Evolutionary conservation across 768 basidiomycete genomes (phyloP).

Genomic region (Megacollybia marginata): DNA sequence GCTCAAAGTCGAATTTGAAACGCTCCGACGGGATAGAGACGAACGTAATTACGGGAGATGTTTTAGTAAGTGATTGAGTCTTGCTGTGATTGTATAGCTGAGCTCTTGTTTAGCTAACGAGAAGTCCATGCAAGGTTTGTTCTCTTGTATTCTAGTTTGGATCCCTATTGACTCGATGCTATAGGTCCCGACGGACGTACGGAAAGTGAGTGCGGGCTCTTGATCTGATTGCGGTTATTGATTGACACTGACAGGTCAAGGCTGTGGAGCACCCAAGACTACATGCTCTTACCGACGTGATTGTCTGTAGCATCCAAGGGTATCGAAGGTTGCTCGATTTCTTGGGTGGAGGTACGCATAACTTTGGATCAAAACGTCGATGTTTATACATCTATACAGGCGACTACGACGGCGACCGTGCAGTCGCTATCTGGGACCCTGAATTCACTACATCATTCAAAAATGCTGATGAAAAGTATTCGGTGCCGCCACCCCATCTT

Average conservation of each 20-base stretch:
- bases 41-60: slow-evolving; percentile 48
- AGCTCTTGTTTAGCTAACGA: slow-evolving; percentile 34
- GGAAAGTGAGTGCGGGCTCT: slow-evolving; percentile 35
- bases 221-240: slow-evolving; percentile 5
- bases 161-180: no score
- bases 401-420: slow-evolving; percentile 68
- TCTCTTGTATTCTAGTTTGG: no score
- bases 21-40: slow-evolving; percentile 34
- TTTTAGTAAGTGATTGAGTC: slow-evolving; percentile 33
- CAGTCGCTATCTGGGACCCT: slow-evolving; percentile 50
- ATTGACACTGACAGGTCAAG: slow-evolving; percentile 33
- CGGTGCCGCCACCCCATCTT: slow-evolving; percentile 41
- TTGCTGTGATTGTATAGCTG: background rate
- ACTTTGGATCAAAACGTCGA: background rate
- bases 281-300: slow-evolving; percentile 45
- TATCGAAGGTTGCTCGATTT: slow-evolving; percentile 52
- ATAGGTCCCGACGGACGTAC: slow-evolving; percentile 50
- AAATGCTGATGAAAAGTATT: slow-evolving; percentile 42
- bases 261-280: slow-evolving; percentile 48
- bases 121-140: slow-evolving; percentile 53
- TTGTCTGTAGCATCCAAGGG: slow-evolving; percentile 49
- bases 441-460: slow-evolving; percentile 45
- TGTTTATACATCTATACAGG: slow-evolving; percentile 20
- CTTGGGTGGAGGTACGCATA: slow-evolving; percentile 48
- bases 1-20: slow-evolving; percentile 34